Evolutionary conservation across 2,329 filamentous ascomycete species (phyloP).

Genomic region (Herpotrichia juniperi): DNA sequence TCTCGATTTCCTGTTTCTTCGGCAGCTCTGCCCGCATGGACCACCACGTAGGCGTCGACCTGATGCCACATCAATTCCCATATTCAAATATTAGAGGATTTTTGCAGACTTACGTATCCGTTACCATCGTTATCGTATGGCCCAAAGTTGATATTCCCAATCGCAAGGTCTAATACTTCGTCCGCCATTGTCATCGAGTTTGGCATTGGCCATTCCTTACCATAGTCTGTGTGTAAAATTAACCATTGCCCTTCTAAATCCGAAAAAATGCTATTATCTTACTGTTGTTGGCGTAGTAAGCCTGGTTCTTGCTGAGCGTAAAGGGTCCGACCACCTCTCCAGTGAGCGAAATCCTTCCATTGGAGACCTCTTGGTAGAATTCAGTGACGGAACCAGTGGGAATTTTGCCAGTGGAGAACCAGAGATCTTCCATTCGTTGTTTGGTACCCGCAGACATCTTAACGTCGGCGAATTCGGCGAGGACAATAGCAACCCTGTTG

Average conservation of each 20-base stretch:
- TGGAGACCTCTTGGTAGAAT: slow-evolving; percentile 28
- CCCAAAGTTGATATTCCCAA: slow-evolving; percentile 16
- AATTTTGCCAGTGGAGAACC: slow-evolving; percentile 28
- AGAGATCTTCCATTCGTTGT: slow-evolving; percentile 25
- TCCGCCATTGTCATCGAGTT: slow-evolving; percentile 27
- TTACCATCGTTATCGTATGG: slow-evolving; percentile 30
- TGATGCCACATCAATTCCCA: slow-evolving; percentile 1
- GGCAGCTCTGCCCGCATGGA: slow-evolving; percentile 28
- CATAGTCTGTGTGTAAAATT: slow-evolving; percentile 6
- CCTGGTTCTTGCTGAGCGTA: slow-evolving; percentile 19
- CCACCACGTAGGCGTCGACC: slow-evolving; percentile 33
- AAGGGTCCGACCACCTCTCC: slow-evolving; percentile 32
- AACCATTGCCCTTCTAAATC: not conserved
- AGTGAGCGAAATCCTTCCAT: slow-evolving; percentile 20
- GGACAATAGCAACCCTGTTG: slow-evolving; percentile 22
- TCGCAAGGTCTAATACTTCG: slow-evolving; percentile 20
- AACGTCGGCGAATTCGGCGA: slow-evolving; percentile 29
- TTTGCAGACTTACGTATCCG: slow-evolving; percentile 16
- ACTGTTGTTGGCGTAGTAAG: slow-evolving; percentile 28
- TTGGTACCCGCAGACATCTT: slow-evolving; percentile 20
- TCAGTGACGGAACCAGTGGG: slow-evolving; percentile 29
- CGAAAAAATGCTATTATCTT: not conserved
- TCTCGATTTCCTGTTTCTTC: slow-evolving; percentile 16
- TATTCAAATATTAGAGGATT: not conserved
- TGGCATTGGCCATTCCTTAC: slow-evolving; percentile 16